Percentiles rank a stretch among this genome's conserved stretches.
Conservation (phyloP, 257 asterid species). For the Oldenlandia corymbosa region DNA sequence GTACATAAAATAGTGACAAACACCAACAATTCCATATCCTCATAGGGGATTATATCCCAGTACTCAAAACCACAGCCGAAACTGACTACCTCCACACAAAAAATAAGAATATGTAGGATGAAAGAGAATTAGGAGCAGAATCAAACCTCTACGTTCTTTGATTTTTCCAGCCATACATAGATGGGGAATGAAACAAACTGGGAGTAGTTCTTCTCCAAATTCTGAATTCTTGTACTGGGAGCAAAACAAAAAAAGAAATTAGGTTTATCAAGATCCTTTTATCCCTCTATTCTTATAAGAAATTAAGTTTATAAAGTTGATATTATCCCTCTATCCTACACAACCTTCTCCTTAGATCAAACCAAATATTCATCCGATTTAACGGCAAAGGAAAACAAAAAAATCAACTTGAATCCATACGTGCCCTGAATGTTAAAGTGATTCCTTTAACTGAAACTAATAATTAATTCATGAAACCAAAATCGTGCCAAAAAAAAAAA, state of each 20-base stretch:
- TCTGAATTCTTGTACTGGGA: conserved; percentile 68
- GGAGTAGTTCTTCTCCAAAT: conserved; percentile 91
- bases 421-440: no score
- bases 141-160: conserved; percentile 81
- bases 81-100: no score
- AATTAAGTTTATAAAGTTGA: not conserved
- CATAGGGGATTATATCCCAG: not conserved
- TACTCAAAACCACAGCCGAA: not conserved
- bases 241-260: conserved; percentile 12
- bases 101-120: no score
- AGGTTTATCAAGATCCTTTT: not conserved
- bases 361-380: no score
- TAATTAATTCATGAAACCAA: no score
- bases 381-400: no score
- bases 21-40: not conserved
- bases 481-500: no score
- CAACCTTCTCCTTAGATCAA: no score
- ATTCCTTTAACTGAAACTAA: no score
- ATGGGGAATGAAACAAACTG: conserved; percentile 94
- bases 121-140: conserved; percentile 1
- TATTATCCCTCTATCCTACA: not conserved
- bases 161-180: conserved; percentile 90
- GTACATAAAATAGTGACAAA: not conserved
- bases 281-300: not conserved
- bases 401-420: no score